Base-by-base conservation (phyloP, 225 moss, liverwort and hornwort genomes). In the Takakia lepidozioides region DNA sequence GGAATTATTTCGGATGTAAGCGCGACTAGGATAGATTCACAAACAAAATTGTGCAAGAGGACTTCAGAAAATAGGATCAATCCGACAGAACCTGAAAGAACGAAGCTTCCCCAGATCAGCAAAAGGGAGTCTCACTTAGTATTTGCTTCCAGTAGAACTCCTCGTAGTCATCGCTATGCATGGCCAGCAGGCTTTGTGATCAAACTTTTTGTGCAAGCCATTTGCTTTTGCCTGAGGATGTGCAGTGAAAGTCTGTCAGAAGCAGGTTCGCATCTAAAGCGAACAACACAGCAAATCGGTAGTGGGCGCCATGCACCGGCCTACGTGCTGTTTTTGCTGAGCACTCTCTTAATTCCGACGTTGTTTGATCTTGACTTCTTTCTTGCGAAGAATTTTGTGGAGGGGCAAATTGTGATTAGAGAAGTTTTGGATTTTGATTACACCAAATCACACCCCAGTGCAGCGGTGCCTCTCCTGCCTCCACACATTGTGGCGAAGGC, bases 351-450 rank as follows among this genome's bases (percentile, higher is more conserved):
- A n/a, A 21, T 87, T 65, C 75, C 75, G 20, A 75, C 67, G 15
- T 21, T 92, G 15, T 71, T 84, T 56, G 68, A 74, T 52, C 38
- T 81, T 8, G 71, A 79, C 43, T 51, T 74, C 8, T 46, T 68
- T 23, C 29, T 87, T 22, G 46, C 81, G 1, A 78, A 75, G 27
- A 61, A 48, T 5, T 49, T 82, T 45, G 57, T 82, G 18, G 81
- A 84, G 48, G 55, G 78, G 13, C 79, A 78, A 25, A 40, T 92
- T 43, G 20, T 64, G 3, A 66, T 86, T 8, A 56, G 34, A n/a
- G 59, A 87, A 63, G n/a, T 51, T 49, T 14, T 92, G 30, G 58
- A 92, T 47, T 84, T 92, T 58, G 84, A 92, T 62, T 87, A 70
- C 26, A 87, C 82, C 2, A 76, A 84, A 35, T 48, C 69, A 10